Conservation (phyloP, 2,329 filamentous ascomycete genomes). For the Aureobasidium sp. region DNA sequence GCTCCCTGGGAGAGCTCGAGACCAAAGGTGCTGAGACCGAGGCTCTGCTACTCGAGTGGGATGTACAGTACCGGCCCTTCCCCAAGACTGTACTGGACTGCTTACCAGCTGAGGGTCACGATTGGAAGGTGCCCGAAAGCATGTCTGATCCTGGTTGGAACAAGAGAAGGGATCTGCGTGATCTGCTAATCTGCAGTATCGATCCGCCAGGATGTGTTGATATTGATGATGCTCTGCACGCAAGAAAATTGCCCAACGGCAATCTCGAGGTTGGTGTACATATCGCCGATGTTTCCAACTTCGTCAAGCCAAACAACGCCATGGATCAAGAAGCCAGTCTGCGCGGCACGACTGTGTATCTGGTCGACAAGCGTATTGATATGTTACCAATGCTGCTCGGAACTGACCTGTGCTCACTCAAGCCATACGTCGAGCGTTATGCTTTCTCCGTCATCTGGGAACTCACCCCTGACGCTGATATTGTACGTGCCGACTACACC, state of each 20-base stretch:
- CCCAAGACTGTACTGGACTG: constrained; percentile 94
- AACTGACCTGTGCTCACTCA: constrained; percentile 91
- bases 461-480: constrained; percentile 73
- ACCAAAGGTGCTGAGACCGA: constrained; percentile 98
- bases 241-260: constrained; percentile 75
- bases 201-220: constrained; percentile 94
- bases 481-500: constrained; percentile 79
- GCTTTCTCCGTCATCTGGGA: constrained; percentile 61
- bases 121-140: constrained; percentile 83
- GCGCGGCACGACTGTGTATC: constrained; percentile 90
- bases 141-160: constrained; percentile 79
- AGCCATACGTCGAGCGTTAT: constrained; percentile 85
- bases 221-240: constrained; percentile 95
- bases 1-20: constrained; percentile 86
- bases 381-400: constrained; percentile 97
- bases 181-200: constrained; percentile 90
- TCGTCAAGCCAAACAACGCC: constrained; percentile 91
- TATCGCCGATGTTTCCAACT: constrained; percentile 98
- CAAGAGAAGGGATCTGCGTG: constrained; percentile 74
- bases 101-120: constrained; percentile 80
- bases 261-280: constrained; percentile 96
- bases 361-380: constrained; percentile 98
- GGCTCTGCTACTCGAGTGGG: constrained; percentile 85
- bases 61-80: constrained; percentile 96
- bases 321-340: constrained; percentile 96